These are phyloP conservation scores for Ephemerocybe angulata DNA, from an alignment of 768 basidiomycete genomes.

Conservation along the genomic window DNA sequence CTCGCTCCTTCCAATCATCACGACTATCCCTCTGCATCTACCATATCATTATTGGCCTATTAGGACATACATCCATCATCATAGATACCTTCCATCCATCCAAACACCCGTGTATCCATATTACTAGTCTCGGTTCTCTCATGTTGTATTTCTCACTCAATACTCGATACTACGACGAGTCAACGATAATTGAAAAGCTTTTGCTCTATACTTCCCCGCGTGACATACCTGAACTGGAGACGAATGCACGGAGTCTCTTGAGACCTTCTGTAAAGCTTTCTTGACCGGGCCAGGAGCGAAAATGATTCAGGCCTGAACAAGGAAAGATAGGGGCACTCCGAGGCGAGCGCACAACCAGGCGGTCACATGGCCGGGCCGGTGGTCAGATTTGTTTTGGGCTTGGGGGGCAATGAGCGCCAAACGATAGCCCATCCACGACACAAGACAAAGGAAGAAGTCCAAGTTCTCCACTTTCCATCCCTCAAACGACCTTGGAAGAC, in stretches of 20 bases:
- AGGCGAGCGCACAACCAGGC: not conserved
- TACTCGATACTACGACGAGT: not conserved
- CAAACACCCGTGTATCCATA: not conserved
- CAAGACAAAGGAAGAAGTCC: no score
- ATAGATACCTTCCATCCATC: not conserved
- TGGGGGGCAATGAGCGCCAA: not conserved
- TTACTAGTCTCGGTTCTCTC: not conserved
- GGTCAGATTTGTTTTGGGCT: conserved; percentile 2
- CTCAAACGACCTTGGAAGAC: not conserved
- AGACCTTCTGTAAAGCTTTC: not conserved
- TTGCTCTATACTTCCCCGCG: not conserved
- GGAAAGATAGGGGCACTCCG: not conserved
- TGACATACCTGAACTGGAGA: no score
- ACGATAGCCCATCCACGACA: no score
- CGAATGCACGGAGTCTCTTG: no score
- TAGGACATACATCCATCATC: not conserved
- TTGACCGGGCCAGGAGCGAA: not conserved
- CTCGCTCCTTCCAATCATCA: not conserved
- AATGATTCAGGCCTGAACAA: no score
- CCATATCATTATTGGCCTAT: not conserved
- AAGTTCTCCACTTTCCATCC: not conserved
- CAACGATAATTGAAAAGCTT: not conserved
- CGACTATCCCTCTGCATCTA: not conserved
- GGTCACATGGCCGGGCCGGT: not conserved
- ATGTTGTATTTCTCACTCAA: not conserved